phyloP scores from a whole-genome alignment of 495 filamentous ascomycete species.

The Baudoinia panamericana region DNA sequence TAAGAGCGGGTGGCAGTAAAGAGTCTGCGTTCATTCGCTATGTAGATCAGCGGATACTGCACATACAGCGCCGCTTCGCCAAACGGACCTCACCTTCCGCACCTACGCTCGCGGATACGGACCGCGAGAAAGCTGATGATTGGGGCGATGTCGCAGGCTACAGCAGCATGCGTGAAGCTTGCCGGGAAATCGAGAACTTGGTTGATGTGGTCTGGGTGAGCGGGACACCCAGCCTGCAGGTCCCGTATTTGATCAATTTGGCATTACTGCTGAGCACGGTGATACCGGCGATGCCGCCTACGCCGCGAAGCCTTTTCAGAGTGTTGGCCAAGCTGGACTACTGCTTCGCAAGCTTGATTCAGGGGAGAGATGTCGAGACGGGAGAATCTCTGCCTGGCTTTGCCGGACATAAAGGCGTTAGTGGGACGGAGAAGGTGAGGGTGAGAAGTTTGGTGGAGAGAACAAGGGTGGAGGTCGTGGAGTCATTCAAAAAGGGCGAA shows the following conservation, averaged over 20 bases:
- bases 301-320: conserved; percentile 47
- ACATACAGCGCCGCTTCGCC: conserved; percentile 56
- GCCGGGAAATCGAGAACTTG: conserved; percentile 53
- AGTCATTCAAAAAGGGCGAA: conserved; percentile 40
- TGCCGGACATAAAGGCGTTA: conserved; percentile 29
- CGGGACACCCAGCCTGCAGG: conserved; percentile 70
- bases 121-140: conserved; percentile 22
- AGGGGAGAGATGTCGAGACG: conserved; percentile 52
- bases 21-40: conserved; percentile 63
- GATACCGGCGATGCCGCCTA: conserved; percentile 53
- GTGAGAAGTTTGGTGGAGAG: conserved; percentile 63
- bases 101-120: not conserved
- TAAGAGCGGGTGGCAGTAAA: conserved; percentile 58
- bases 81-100: conserved; percentile 47
- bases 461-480: conserved; percentile 51
- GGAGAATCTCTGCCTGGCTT: conserved; percentile 55
- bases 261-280: conserved; percentile 54
- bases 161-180: conserved; percentile 52
- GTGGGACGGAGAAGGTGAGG: conserved; percentile 66
- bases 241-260: conserved; percentile 66
- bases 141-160: conserved; percentile 45
- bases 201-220: conserved; percentile 71
- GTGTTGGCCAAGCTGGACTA: conserved; percentile 64
- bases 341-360: conserved; percentile 58
- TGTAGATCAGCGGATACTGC: conserved; percentile 47